Evolutionary conservation across 2,329 filamentous ascomycete genomes (phyloP).

Genomic region (Drechslerella coelobrocha): DNA sequence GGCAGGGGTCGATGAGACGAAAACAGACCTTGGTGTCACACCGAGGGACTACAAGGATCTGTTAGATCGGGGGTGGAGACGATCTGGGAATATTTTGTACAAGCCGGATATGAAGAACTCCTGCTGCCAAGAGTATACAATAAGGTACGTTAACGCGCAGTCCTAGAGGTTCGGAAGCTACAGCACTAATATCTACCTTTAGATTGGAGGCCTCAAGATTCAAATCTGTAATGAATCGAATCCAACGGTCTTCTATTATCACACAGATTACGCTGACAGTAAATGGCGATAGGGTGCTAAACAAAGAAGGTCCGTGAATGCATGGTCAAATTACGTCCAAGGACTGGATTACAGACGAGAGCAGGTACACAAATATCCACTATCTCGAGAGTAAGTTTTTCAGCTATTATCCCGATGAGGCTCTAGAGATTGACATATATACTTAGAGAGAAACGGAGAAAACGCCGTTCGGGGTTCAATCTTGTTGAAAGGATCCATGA

Average conservation of each 20-base stretch:
- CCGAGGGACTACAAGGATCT: constrained; percentile 70
- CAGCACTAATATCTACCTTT: background rate
- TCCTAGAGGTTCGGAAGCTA: background rate
- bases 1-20: constrained; percentile 24
- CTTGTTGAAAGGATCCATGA: constrained; percentile 73
- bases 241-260: constrained; percentile 10
- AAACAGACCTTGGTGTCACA: constrained; percentile 29
- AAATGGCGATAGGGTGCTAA: constrained; percentile 73
- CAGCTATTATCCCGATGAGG: background rate
- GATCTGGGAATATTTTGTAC: constrained; percentile 73
- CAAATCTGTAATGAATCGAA: constrained; percentile 27
- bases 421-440: background rate
- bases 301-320: constrained; percentile 76
- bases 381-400: constrained; percentile 68
- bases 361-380: constrained; percentile 69
- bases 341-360: constrained; percentile 73
- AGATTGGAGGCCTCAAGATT: constrained; percentile 33
- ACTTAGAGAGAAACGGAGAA: constrained; percentile 64
- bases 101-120: constrained; percentile 77
- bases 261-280: constrained; percentile 62
- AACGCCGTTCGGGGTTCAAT: constrained; percentile 72
- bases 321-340: constrained; percentile 74
- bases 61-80: constrained; percentile 78
- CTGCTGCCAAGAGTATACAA: constrained; percentile 91
- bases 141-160: constrained; percentile 59